These are phyloP conservation scores for Claviceps humidiphila DNA, from an alignment of 2,329 filamentous ascomycete genomes.

Conservation along the genomic window DNA sequence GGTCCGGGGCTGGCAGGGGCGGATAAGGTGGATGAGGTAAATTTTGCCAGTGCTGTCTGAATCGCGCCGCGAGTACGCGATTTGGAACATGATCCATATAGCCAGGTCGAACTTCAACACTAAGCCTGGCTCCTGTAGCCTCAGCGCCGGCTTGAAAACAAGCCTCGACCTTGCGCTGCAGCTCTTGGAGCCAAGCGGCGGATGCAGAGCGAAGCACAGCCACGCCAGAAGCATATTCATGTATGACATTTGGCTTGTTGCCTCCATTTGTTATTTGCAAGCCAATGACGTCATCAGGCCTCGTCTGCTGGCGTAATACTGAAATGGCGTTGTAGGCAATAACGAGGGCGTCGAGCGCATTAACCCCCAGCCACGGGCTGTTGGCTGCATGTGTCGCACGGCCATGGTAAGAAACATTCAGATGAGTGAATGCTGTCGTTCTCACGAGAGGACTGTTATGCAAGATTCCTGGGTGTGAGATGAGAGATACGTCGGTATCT, in stretches of 20 bases:
- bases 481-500: constrained; percentile 10
- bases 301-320: constrained; percentile 40
- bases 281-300: constrained; percentile 35
- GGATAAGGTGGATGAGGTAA: constrained; percentile 21
- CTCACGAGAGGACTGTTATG: constrained; percentile 32
- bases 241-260: constrained; percentile 40
- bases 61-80: constrained; percentile 29
- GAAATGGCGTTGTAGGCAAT: constrained; percentile 33
- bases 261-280: constrained; percentile 40
- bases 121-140: constrained; percentile 32
- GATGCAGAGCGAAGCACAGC: constrained; percentile 32
- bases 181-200: constrained; percentile 23
- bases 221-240: constrained; percentile 30
- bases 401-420: constrained; percentile 39
- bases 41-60: constrained; percentile 26
- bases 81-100: constrained; percentile 46
- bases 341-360: constrained; percentile 43
- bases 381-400: constrained; percentile 41
- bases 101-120: constrained; percentile 23
- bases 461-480: constrained; percentile 19
- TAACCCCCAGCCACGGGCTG: constrained; percentile 43
- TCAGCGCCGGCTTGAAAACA: constrained; percentile 25
- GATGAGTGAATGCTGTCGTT: constrained; percentile 36
- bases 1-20: constrained; percentile 21
- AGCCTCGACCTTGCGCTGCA: constrained; percentile 27